Percentiles rank a stretch among this genome's conserved stretches.
phyloP scores from a whole-genome alignment of 805 yeast species.

The Clavispora fructus region DNA sequence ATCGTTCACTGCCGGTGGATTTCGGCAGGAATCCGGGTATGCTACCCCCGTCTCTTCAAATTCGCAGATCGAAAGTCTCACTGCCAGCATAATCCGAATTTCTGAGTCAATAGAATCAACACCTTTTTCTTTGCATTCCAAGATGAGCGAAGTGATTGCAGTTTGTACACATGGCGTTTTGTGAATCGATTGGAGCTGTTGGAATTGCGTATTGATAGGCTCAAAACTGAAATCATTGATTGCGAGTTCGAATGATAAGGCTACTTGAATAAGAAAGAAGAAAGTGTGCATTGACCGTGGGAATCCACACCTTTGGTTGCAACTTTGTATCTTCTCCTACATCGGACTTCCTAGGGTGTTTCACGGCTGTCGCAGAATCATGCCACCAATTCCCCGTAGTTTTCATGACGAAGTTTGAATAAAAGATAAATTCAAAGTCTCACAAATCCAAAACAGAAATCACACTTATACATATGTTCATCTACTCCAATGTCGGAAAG shows the following conservation, averaged over 20 bases:
- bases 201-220: neutral
- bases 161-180: neutral
- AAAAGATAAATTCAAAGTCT: too few species aligned
- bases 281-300: neutral
- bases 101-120: conserved; percentile 30
- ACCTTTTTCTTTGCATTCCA: conserved; percentile 35
- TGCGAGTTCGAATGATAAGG: neutral
- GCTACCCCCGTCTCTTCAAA: conserved; percentile 42
- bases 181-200: neutral
- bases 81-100: conserved; percentile 36
- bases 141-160: conserved; percentile 1
- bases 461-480: too few species aligned
- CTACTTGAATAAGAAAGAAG: neutral
- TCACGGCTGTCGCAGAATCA: neutral
- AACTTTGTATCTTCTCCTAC: too few species aligned
- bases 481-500: too few species aligned
- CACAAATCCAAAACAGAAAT: too few species aligned
- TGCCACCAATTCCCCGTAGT: too few species aligned
- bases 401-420: too few species aligned
- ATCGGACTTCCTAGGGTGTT: neutral
- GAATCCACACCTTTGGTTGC: too few species aligned
- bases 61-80: conserved; percentile 50
- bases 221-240: neutral
- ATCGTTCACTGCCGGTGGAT: conserved; percentile 9
- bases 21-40: conserved; percentile 25